Evolutionary conservation across 352 stramenopile species (phyloP).

Genomic region (Phytophthora aleatoria): DNA sequence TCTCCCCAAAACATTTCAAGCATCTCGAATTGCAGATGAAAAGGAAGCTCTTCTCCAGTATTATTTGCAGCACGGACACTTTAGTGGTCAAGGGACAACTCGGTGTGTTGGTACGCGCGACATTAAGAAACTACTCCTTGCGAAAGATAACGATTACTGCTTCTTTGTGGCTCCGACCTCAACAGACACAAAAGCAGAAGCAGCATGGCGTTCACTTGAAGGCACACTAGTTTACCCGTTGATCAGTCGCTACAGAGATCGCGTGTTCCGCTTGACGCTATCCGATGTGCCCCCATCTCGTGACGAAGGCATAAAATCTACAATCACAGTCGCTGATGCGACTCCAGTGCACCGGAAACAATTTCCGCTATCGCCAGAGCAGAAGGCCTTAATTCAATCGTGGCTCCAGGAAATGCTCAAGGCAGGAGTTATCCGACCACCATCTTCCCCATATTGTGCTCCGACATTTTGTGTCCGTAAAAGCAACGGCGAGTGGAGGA

Average conservation of each 20-base stretch:
- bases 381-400: constrained; percentile 2
- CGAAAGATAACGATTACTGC: constrained; percentile 8
- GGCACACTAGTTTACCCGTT: background rate
- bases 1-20: background rate
- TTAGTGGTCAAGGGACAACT: background rate
- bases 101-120: background rate
- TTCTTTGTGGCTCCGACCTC: background rate
- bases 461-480: too few relatives aligned
- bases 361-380: constrained; percentile 6
- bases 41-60: background rate
- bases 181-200: background rate
- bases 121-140: constrained; percentile 2
- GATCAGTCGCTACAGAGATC: background rate
- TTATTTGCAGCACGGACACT: constrained; percentile 2
- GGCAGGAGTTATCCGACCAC: too few relatives aligned
- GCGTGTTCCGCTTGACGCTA: constrained; percentile 6
- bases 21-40: background rate
- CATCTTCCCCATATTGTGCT: too few relatives aligned
- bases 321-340: background rate
- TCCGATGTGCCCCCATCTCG: constrained; percentile 5
- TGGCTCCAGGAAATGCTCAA: constrained; percentile 14
- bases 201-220: constrained; percentile 1
- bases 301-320: background rate
- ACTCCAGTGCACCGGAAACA: constrained; percentile 12
- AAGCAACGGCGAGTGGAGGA: too few relatives aligned